Conservation (phyloP, 352 stramenopile genomes). For the Hyaloperonospora arabidopsidis region DNA sequence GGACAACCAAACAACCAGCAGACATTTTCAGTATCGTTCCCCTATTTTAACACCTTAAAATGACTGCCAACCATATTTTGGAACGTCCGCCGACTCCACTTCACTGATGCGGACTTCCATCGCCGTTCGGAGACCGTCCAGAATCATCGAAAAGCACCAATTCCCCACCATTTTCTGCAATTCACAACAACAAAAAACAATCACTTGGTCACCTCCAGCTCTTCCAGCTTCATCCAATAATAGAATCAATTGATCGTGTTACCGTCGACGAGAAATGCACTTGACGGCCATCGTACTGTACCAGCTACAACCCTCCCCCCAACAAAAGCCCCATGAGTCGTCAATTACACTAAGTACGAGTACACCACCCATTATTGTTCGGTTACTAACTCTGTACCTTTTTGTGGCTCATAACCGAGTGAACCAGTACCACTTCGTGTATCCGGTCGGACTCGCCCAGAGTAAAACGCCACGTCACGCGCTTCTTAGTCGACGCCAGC, state of each 20-base stretch:
- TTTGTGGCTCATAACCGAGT: conserved; percentile 84
- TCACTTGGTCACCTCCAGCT: conserved; percentile 6
- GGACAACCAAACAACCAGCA: conserved; percentile 2
- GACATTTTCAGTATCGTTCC: background rate
- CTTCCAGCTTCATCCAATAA: background rate
- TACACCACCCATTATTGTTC: background rate
- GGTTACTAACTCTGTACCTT: conserved; percentile 34
- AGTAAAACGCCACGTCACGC: conserved; percentile 77
- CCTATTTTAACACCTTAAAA: background rate
- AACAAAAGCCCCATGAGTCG: conserved; percentile 4
- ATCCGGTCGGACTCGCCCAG: conserved; percentile 61
- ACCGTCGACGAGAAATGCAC: conserved; percentile 79
- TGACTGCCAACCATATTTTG: conserved; percentile 63
- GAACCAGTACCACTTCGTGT: conserved; percentile 69
- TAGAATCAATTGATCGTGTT: conserved; percentile 1
- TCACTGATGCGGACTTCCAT: conserved; percentile 86
- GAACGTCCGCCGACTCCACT: conserved; percentile 57
- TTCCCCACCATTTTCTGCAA: conserved; percentile 58
- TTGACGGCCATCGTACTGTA: conserved; percentile 73
- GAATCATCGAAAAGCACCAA: conserved; percentile 72
- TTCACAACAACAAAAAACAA: conserved; percentile 8
- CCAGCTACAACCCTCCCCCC: conserved; percentile 35
- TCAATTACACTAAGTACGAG: conserved; percentile 2
- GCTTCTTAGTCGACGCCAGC: conserved; percentile 76
- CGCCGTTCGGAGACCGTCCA: conserved; percentile 61